Percentiles rank a stretch among this genome's conserved stretches.
phyloP scores from a whole-genome alignment of 768 basidiomycete species.

The Lyophyllum shimeji region DNA sequence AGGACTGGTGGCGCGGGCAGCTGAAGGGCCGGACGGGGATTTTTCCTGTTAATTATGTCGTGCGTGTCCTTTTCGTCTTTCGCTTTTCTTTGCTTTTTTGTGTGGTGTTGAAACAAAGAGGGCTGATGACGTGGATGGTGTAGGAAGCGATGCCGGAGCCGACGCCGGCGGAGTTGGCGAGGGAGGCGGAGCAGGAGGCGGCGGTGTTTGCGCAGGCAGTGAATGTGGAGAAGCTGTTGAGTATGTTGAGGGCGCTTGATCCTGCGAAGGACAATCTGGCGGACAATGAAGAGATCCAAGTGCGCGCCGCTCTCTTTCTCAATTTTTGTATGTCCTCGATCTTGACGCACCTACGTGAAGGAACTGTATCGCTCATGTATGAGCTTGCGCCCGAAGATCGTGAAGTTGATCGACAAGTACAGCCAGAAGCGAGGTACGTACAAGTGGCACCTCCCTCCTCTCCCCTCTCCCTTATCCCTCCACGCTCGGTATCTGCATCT shows the following conservation, averaged over 20 bases:
- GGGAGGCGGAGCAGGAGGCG: slow-evolving; percentile 85
- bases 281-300: slow-evolving; percentile 88
- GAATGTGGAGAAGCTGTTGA: slow-evolving; percentile 78
- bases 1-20: slow-evolving; percentile 97
- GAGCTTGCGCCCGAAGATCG: slow-evolving; percentile 90
- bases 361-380: slow-evolving; percentile 91
- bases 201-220: slow-evolving; percentile 85
- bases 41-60: slow-evolving; percentile 97
- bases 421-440: slow-evolving; percentile 78
- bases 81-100: background rate
- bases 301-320: slow-evolving; percentile 27
- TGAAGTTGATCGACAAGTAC: slow-evolving; percentile 95
- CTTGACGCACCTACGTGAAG: slow-evolving; percentile 33
- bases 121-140: background rate
- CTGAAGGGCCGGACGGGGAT: slow-evolving; percentile 89
- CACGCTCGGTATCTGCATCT: no score
- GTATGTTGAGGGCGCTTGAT: slow-evolving; percentile 72
- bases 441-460: background rate
- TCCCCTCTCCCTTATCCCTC: background rate
- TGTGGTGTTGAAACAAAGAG: background rate
- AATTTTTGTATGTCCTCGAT: background rate
- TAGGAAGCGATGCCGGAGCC: slow-evolving; percentile 88
- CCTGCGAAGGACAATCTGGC: slow-evolving; percentile 80
- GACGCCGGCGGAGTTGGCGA: slow-evolving; percentile 69
- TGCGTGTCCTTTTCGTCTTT: slow-evolving; percentile 3